phyloP scores from a whole-genome alignment of 2,329 filamentous ascomycete genomes.

The Alternaria conjuncta region DNA sequence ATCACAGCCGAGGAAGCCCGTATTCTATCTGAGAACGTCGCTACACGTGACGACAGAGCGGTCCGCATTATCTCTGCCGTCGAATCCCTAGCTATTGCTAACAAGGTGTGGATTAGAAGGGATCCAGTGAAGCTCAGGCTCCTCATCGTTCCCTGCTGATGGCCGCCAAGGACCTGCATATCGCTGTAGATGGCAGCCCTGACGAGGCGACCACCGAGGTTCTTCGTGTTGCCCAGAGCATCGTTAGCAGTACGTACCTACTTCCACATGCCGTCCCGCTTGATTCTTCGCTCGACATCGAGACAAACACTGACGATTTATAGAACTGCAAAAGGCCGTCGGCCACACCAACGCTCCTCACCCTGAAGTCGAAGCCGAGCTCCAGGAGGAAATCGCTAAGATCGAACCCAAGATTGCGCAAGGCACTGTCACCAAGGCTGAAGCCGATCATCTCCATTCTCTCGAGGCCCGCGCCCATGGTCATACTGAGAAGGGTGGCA shows the following conservation, averaged over 20 bases:
- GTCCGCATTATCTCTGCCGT: constrained; percentile 41
- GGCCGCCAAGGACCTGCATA: constrained; percentile 36
- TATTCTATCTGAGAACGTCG: constrained; percentile 35
- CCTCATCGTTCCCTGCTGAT: constrained; percentile 29
- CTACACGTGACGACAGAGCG: constrained; percentile 25
- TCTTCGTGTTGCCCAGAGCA: constrained; percentile 31
- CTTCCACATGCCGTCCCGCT: not conserved
- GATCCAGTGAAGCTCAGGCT: constrained; percentile 15
- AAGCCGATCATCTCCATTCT: constrained; percentile 51
- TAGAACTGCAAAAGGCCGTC: constrained; percentile 42
- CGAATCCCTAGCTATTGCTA: constrained; percentile 32
- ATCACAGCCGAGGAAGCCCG: constrained; percentile 43
- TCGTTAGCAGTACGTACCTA: constrained; percentile 37
- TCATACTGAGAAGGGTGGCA: constrained; percentile 43
- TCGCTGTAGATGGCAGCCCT: constrained; percentile 31
- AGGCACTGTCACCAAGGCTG: constrained; percentile 47
- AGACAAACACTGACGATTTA: constrained; percentile 9
- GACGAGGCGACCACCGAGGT: constrained; percentile 34
- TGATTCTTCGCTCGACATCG: not conserved
- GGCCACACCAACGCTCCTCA: constrained; percentile 33
- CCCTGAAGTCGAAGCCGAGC: constrained; percentile 38
- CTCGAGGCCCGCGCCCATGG: constrained; percentile 49
- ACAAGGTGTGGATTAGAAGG: constrained; percentile 26
- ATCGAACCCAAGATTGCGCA: constrained; percentile 42
- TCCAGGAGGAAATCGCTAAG: constrained; percentile 39